phyloP scores from a whole-genome alignment of 148 eudicot species.

The Hydrangea macrophylla region DNA sequence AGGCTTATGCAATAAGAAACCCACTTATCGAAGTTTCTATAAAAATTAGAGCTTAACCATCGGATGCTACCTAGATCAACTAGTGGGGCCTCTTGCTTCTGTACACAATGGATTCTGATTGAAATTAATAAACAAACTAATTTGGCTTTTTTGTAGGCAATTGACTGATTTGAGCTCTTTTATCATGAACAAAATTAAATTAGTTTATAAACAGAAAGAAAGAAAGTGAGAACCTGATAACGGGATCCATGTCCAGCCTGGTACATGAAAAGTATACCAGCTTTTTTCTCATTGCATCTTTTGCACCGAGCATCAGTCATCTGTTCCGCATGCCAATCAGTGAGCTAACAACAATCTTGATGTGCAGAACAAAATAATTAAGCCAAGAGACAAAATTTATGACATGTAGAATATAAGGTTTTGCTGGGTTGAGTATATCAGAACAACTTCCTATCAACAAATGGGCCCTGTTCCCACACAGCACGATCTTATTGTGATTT shows the following conservation, averaged over 20 bases:
- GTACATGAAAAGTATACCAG: conserved; percentile 65
- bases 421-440: not conserved
- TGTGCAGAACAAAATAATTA: not conserved
- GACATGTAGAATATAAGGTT: not conserved
- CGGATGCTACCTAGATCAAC: no score
- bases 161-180: no score
- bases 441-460: not conserved
- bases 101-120: no score
- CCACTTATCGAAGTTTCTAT: no score
- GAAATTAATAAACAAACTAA: no score
- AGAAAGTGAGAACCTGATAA: conserved; percentile 58
- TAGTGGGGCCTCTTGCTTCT: no score
- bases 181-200: not conserved
- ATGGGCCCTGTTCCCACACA: not conserved
- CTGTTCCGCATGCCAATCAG: conserved; percentile 37
- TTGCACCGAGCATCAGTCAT: conserved; percentile 98
- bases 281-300: conserved; percentile 81
- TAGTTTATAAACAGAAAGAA: not conserved
- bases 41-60: no score
- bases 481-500: not conserved
- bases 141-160: no score
- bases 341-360: not conserved
- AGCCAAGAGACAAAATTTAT: conserved; percentile 1
- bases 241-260: conserved; percentile 84
- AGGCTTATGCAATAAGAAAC: no score